Base-by-base conservation (phyloP, 441 rosid species). In the Erodium moschatum region DNA sequence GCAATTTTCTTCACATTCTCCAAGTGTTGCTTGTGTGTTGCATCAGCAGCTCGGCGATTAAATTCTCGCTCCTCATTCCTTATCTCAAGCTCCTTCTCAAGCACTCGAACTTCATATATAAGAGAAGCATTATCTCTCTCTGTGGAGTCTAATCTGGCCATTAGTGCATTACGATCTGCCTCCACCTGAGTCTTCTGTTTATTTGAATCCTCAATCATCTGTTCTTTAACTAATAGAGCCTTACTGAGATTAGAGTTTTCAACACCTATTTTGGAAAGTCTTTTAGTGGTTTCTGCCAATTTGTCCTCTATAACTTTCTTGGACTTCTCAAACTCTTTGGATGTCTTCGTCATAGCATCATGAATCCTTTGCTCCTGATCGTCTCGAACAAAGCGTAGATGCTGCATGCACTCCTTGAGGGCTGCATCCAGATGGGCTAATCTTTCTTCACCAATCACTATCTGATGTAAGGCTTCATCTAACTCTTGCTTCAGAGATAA, bases 1-100 rank as follows among this genome's bases (percentile, higher is more conserved):
- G 92, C 84, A 76, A 91, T 85, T 75, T 85, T 94, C 84, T 81
- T 91, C 31, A 82, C 85, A 77, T 81, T 85, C 80, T 87, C 92
- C 67, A 89, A 78, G 75, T 91, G 90, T 72, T 86, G 89, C 74
- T 83, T 88, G 79, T 88, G 90, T 0, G 91, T 82, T 69, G 83
- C 87, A 73, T 89, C 96, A 50, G 89, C 81, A 1, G 87, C 74
- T 79, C 79, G 81, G 54, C 82, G 86, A 40, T 79, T 87, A 69
- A 89, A 91, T 72, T 91, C 97, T 76, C 85, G 82, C 80, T 94
- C 96, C 77, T 91, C 96, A 44, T 84, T 88, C 68, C 91, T 81
- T 70, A 94, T 84, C 80, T 87, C 90, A 0, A 91, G 83, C 75
- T 91, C 99, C 86, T 91, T 94, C 82, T 87, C 89, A 29, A 91